phyloP scores from a whole-genome alignment of 2,329 filamentous ascomycete genomes.

The Xylaria sp. region DNA sequence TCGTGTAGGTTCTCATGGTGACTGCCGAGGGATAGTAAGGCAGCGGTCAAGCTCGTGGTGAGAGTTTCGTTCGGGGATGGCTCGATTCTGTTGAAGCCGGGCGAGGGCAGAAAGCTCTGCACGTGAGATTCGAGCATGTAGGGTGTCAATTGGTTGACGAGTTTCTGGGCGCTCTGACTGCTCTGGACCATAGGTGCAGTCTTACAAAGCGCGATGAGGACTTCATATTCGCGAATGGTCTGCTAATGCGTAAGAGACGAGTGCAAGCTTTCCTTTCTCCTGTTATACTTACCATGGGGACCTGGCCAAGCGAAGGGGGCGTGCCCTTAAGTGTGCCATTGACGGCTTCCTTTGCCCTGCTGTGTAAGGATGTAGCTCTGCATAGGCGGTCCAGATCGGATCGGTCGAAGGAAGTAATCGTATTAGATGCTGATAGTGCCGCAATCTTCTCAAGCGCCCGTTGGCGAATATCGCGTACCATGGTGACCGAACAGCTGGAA shows the following conservation, averaged over 20 bases:
- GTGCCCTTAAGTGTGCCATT: constrained; percentile 56
- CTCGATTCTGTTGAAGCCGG: constrained; percentile 80
- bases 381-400: constrained; percentile 69
- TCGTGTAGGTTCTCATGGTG: constrained; percentile 73
- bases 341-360: constrained; percentile 49
- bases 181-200: constrained; percentile 78
- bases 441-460: constrained; percentile 70
- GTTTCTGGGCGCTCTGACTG: constrained; percentile 73
- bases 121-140: constrained; percentile 86
- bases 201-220: constrained; percentile 88
- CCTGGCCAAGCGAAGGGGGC: constrained; percentile 53
- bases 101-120: constrained; percentile 79
- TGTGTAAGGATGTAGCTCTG: constrained; percentile 59
- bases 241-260: constrained; percentile 46
- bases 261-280: not conserved
- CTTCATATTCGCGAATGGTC: constrained; percentile 90
- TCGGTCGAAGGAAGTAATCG: constrained; percentile 61
- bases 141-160: constrained; percentile 78
- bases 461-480: constrained; percentile 64
- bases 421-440: constrained; percentile 62
- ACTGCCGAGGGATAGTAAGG: constrained; percentile 79
- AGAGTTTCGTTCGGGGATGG: constrained; percentile 89
- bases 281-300: constrained; percentile 62
- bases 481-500: constrained; percentile 34
- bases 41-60: constrained; percentile 77